Conservation (phyloP, 2,329 filamentous ascomycete genomes). For the Colletotrichum sp. region DNA sequence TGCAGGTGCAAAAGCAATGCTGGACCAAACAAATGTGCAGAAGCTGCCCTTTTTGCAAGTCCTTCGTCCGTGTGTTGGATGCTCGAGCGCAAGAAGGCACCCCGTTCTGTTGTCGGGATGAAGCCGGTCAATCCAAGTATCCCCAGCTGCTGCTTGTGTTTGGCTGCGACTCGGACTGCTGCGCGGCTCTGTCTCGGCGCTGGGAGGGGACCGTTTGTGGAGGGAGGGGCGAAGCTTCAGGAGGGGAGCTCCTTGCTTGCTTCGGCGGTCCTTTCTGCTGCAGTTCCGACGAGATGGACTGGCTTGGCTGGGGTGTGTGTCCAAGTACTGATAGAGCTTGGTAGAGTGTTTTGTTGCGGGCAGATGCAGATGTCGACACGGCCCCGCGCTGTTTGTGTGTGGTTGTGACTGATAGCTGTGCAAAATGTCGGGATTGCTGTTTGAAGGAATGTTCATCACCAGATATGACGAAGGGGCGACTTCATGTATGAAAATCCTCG, state of each 20-base stretch:
- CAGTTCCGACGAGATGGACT: not conserved
- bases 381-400: not conserved
- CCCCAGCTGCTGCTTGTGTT: not conserved
- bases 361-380: not conserved
- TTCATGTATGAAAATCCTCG: not conserved
- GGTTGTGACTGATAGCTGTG: not conserved
- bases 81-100: not conserved
- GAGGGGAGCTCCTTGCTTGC: constrained; percentile 1
- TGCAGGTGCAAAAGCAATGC: not conserved
- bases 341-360: not conserved
- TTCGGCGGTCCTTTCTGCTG: not conserved
- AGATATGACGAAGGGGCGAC: not conserved
- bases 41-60: not conserved
- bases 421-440: not conserved
- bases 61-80: not conserved
- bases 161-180: not conserved
- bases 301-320: not conserved
- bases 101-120: not conserved
- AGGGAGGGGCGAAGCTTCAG: not conserved
- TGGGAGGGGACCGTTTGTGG: not conserved
- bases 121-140: not conserved
- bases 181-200: constrained; percentile 11
- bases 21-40: not conserved
- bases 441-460: not conserved
- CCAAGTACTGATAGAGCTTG: not conserved